Evolutionary conservation across 2,329 filamentous ascomycete species (phyloP), one percentile per base, ranked within the genome.

Genomic region (Fusarium vanettenii): DNA sequence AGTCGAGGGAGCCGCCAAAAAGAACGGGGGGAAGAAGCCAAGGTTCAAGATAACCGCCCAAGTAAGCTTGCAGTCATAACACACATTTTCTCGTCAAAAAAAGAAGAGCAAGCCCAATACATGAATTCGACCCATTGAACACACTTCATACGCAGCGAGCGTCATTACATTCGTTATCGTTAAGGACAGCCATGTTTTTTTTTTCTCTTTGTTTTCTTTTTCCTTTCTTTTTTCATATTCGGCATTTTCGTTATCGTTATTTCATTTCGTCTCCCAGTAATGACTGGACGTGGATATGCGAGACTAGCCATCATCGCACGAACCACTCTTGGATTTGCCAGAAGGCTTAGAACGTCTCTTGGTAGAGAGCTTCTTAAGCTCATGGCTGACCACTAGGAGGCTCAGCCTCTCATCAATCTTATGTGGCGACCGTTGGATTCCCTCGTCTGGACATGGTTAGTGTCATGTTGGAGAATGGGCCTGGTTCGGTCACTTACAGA

Each of bases 281-380:
- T 31, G 62, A 78, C 70, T 74, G 71, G 64, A 75, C 66, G 55
- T 67, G 66, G 56, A 60, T 48, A 50, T 69, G 59, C 52, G 41
- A 50, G 10, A 55, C 39, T 66, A 76, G 39, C 77, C 76, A 66
- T 70, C 74, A 67, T 79, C 79, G 62, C 82, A 75, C n/a, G 74
- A 74, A 56, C 73, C 66, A 13, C 73, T 60, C 67, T 78, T 81
- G 29, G 74, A 73, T 62, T 80, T 81, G 22, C 75, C 71, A 20
- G 29, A 77, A 69, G 43, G 73, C 60, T 67, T 82, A 80, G 35
- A 79, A 64, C 27, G 75, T 69, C 50, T 82, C 78, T 72, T 79
- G 50, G 83, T 80, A 56, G 81, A 82, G 67, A 85, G 79, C 74
- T 84, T 85, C 77, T 84, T 84, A 25, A 84, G 61, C 73, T 85